Base-by-base conservation (phyloP, 2,329 filamentous ascomycete species). In the Nannizzia gypsea region DNA sequence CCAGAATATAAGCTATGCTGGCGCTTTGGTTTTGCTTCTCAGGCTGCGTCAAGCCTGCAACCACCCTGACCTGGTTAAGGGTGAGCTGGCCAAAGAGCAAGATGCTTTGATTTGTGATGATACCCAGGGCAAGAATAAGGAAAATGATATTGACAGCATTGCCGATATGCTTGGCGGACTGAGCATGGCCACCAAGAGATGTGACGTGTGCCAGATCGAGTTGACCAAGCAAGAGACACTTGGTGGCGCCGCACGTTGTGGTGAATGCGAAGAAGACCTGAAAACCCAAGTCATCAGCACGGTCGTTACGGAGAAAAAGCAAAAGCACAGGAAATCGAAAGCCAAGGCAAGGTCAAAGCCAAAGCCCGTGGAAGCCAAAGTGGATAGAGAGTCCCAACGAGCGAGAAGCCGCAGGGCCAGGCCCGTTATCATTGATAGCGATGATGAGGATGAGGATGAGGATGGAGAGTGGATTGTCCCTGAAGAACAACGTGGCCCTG, bases 1-100 rank as follows among this genome's bases (percentile, higher is more conserved):
- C 5, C 84, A 80, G 28, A 85, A 89, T 68, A 77, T 91, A 58
- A 95, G 90, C 75, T 97, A 97, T 70, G 92, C 95, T 61, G 95
- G 90, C 67, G 93, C 93, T 17, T 83, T 99, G 69, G 91, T 96
- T 11, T 77, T 99, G 62, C 82, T 99, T n/a, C 77, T 99, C 60
- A 86, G 93, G 42, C 78, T 99, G 62, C 83, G 93, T 62, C 93
- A 99, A 72, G 89, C 90, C 20, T 99, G 93, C 73, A 96, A 99
- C 69, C 93, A 99, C 70, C 90, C 91, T 0, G 86, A 90, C 65
- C 79, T 99, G 52, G 87, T 96, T 11, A 89, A 89, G 64, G 86
- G 86, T 64, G 92, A 95, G 68, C 79, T 96, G 60, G 86, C 86
- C 59, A 89, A 89, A 64, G 93, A 99, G 70, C 90, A 87, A 67